Evolutionary conservation across 805 yeast genomes (phyloP), one percentile per base, ranked within the genome.

Genomic region (Cyberlindnera galapagoensis): DNA sequence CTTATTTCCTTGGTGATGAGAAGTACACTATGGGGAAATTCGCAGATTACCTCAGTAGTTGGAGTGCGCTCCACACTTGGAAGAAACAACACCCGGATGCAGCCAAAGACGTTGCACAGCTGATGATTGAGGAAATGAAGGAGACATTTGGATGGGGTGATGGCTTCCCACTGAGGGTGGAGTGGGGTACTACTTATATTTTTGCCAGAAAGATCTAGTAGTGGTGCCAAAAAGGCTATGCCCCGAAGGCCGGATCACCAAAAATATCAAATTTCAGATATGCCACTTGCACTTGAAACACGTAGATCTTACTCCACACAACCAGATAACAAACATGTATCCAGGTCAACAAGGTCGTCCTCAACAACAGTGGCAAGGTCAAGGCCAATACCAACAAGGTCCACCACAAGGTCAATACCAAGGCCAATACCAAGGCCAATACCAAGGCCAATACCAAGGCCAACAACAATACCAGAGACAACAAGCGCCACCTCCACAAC

Each of bases 41-140:
- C 38, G 51, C 63, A n/a, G 54, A 61, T 21, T 78, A 79, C 47
- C 49, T 78, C 24, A 54, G 65, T 11, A 81, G 90, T 1, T 79
- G 78, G 69, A 79, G 92, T 48, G 67, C 81, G 2, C 70, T 67
- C 43, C 82, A 76, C 50, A 64, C 74, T 55, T 52, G 84, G 82
- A 36, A 67, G 56, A 57, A 52, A 30, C 64, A 52, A 5, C 56
- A 74, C 34, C 60, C 60, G 9, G 60, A 58, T 8, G 46, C 46
- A 13, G 56, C 49, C 16, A 51, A 51, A 5, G 80, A 75, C 44
- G 57, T 76, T 16, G 68, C 69, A 1, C 79, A 74, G 23, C 43
- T 47, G 21, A 63, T 70, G 37, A 54, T 70, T 22, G 58, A 60
- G 7, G 71, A 65, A 33, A 50, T 77, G 40, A 59, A 60, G 30